Evolutionary conservation across 805 yeast genomes (phyloP).

Genomic region (Cyberlindnera lachancei): DNA sequence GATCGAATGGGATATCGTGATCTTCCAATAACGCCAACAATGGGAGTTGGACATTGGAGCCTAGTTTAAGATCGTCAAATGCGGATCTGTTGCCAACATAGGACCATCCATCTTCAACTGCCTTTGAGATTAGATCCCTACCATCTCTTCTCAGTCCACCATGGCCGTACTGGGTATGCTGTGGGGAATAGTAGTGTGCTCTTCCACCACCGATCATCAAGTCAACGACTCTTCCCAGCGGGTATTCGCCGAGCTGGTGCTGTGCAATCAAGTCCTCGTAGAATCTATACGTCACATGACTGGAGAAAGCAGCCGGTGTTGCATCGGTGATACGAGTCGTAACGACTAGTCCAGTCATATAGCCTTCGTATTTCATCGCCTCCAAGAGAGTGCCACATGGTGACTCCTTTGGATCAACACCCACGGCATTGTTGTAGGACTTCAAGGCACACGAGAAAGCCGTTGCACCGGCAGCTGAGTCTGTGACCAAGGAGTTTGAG

Average conservation of each 20-base stretch:
- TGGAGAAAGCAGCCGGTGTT: conserved; percentile 83
- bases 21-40: conserved; percentile 69
- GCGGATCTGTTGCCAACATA: conserved; percentile 51
- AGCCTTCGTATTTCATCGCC: conserved; percentile 77
- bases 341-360: conserved; percentile 82
- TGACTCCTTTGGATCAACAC: conserved; percentile 56
- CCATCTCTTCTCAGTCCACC: conserved; percentile 64
- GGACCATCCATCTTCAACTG: conserved; percentile 52
- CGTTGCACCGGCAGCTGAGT: conserved; percentile 96
- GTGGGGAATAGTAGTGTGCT: conserved; percentile 63
- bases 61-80: conserved; percentile 51
- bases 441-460: conserved; percentile 84
- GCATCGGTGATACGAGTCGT: conserved; percentile 93
- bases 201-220: conserved; percentile 89
- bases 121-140: conserved; percentile 60
- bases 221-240: conserved; percentile 74
- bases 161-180: conserved; percentile 24
- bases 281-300: conserved; percentile 69
- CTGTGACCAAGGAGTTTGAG: conserved; percentile 71
- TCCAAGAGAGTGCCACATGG: conserved; percentile 90
- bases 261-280: conserved; percentile 83
- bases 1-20: conserved; percentile 74
- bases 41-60: conserved; percentile 65
- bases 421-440: conserved; percentile 86
- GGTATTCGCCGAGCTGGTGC: conserved; percentile 78